Conservation (phyloP, 73 alveolate species). For the Paramecium sexaurelia region DNA sequence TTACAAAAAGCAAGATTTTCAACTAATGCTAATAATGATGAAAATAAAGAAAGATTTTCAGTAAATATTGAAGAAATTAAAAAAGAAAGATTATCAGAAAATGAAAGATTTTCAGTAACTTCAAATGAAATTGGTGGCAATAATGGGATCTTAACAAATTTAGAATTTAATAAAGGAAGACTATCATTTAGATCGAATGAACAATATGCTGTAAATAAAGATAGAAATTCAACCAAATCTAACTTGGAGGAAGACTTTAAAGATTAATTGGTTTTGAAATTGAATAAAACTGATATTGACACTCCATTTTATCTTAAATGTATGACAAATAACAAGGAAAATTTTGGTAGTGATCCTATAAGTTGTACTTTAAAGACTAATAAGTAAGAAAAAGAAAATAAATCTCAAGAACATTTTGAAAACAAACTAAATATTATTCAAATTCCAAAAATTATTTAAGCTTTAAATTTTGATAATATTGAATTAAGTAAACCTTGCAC, state of each 20-base stretch:
- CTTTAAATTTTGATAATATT: not conserved
- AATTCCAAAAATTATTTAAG: not conserved
- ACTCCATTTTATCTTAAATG: not conserved
- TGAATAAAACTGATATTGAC: not conserved
- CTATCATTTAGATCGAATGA: not conserved
- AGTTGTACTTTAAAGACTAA: not conserved
- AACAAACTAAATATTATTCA: not conserved
- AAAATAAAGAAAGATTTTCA: not conserved
- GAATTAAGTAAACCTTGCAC: not conserved
- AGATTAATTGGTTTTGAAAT: not conserved
- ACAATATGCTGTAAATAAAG: not conserved
- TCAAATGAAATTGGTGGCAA: not conserved
- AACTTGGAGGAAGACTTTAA: not conserved
- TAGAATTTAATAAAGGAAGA: not conserved
- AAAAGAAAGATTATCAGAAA: not conserved
- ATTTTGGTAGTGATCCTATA: not conserved
- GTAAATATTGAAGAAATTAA: not conserved
- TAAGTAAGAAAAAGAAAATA: not conserved
- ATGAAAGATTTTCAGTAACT: not conserved
- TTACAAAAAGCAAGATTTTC: not conserved
- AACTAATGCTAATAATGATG: not conserved
- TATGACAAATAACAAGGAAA: not conserved
- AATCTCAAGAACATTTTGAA: not conserved
- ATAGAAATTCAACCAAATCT: not conserved
- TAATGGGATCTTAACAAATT: not conserved